phyloP scores from a whole-genome alignment of 2,329 filamentous ascomycete species.

The Pseudogymnoascus sp. region DNA sequence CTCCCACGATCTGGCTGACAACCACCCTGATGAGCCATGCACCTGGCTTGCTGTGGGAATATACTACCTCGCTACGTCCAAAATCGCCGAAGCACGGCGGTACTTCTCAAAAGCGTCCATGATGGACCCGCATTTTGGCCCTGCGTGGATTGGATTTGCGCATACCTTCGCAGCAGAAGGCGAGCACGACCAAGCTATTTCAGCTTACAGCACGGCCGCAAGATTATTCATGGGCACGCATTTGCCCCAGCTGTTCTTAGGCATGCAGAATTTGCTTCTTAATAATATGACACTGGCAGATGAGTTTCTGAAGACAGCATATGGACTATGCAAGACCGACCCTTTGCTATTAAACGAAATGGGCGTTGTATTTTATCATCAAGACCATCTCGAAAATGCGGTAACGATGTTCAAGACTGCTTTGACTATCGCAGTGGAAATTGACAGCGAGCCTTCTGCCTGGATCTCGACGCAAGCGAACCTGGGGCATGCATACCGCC shows the following conservation, averaged over 20 bases:
- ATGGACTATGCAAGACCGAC: slow-evolving; percentile 73
- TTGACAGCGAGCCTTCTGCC: slow-evolving; percentile 72
- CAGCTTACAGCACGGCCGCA: slow-evolving; percentile 91
- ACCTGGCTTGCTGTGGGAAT: slow-evolving; percentile 92
- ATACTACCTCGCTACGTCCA: slow-evolving; percentile 85
- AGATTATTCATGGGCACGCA: slow-evolving; percentile 95
- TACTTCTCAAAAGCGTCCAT: slow-evolving; percentile 97
- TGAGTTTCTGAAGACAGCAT: slow-evolving; percentile 88
- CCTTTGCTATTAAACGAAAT: slow-evolving; percentile 91
- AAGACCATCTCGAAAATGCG: slow-evolving; percentile 68
- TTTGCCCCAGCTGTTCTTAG: slow-evolving; percentile 87
- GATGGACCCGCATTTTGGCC: slow-evolving; percentile 95
- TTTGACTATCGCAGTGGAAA: slow-evolving; percentile 68
- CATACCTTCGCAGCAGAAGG: slow-evolving; percentile 97
- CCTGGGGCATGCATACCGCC: slow-evolving; percentile 77
- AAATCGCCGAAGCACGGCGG: slow-evolving; percentile 84
- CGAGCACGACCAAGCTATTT: slow-evolving; percentile 96
- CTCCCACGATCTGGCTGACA: slow-evolving; percentile 85
- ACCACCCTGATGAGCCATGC: slow-evolving; percentile 81
- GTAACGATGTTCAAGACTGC: slow-evolving; percentile 71
- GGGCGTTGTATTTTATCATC: slow-evolving; percentile 91
- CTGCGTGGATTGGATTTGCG: slow-evolving; percentile 97
- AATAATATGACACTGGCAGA: slow-evolving; percentile 92
- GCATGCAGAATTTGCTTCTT: slow-evolving; percentile 95
- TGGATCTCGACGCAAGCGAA: slow-evolving; percentile 83